Conservation (phyloP, 169 alveolate species). For the Perkinsus chesapeaki region DNA sequence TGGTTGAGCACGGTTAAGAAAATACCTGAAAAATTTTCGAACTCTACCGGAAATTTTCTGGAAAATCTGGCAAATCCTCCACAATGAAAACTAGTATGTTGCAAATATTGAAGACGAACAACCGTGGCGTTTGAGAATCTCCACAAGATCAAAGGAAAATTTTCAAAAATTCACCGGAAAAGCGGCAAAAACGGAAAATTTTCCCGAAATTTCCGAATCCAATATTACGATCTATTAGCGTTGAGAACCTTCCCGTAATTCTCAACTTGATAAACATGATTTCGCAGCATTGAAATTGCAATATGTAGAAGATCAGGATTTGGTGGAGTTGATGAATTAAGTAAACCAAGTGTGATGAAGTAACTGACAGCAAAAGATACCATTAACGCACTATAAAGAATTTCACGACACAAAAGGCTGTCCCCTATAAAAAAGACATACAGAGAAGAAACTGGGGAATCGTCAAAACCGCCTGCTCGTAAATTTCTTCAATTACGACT, state of each 20-base stretch:
- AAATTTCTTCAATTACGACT: too few relatives aligned
- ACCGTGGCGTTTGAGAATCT: not conserved
- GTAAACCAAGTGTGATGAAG: not conserved
- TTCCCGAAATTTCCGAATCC: not conserved
- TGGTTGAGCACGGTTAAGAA: not conserved
- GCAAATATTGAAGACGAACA: too few relatives aligned
- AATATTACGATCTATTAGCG: not conserved
- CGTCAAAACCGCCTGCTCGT: too few relatives aligned
- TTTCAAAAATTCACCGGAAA: not conserved
- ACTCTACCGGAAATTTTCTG: too few relatives aligned
- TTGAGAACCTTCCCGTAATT: not conserved
- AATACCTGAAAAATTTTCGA: not conserved
- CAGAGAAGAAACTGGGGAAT: too few relatives aligned
- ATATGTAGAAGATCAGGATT: not conserved
- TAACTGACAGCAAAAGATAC: not conserved
- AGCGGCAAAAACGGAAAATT: not conserved
- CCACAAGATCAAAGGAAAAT: not conserved
- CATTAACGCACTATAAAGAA: not conserved
- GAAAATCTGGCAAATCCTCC: too few relatives aligned
- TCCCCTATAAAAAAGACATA: too few relatives aligned
- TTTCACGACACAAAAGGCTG: too few relatives aligned
- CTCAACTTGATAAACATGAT: not conserved
- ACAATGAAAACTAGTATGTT: too few relatives aligned
- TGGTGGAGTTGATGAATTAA: not conserved
- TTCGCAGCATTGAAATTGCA: not conserved